Evolutionary conservation across 257 asterid species (phyloP).

Genomic region (Salvia rosmarinus): DNA sequence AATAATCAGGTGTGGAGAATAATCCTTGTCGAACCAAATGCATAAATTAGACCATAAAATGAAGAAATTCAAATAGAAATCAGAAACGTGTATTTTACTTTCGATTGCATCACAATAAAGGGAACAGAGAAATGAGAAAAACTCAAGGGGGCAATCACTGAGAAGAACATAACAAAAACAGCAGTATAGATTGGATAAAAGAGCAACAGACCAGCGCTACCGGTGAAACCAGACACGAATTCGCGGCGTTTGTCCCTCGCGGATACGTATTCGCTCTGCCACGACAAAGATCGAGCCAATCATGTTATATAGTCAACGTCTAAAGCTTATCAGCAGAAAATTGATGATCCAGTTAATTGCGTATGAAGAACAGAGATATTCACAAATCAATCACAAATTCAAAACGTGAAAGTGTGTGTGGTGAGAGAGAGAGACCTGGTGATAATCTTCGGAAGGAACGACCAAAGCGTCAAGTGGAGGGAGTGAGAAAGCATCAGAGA

Average conservation of each 20-base stretch:
- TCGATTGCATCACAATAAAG: neutral
- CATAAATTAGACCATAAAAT: conserved; percentile 10
- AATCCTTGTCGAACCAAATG: neutral
- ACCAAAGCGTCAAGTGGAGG: conserved; percentile 77
- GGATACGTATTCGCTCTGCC: conserved; percentile 94
- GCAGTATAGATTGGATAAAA: neutral
- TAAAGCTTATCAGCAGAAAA: neutral
- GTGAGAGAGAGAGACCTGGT: conserved; percentile 58
- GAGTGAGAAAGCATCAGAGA: conserved; percentile 79
- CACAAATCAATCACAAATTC: neutral
- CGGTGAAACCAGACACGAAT: conserved; percentile 88
- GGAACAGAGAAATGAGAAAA: no score
- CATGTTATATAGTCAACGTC: conserved; percentile 11
- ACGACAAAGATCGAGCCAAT: conserved; percentile 35
- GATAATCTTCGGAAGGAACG: conserved; percentile 96
- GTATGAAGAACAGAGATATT: neutral
- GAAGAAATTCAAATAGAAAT: conserved; percentile 12
- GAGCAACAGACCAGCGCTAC: conserved; percentile 81
- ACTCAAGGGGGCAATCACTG: neutral
- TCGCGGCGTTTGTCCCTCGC: conserved; percentile 86
- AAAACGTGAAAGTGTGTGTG: neutral
- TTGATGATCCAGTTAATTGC: conserved; percentile 14
- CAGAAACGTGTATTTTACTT: neutral
- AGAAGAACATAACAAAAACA: neutral
- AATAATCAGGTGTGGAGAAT: neutral